Evolutionary conservation across 2,329 filamentous ascomycete genomes (phyloP).

Genomic region (Penicillium rolfsii): DNA sequence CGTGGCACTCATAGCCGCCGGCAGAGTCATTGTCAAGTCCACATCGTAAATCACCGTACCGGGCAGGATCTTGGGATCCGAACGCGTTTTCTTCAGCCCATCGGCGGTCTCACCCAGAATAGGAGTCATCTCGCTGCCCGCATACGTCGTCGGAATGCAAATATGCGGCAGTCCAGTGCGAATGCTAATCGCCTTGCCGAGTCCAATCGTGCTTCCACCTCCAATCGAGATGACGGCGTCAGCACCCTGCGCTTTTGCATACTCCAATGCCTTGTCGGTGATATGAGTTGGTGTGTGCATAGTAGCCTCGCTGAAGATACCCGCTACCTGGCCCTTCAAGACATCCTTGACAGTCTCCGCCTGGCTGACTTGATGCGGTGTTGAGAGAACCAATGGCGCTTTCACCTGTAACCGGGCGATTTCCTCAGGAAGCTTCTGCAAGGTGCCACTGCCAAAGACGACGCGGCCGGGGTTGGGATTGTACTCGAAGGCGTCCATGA

Average conservation of each 20-base stretch:
- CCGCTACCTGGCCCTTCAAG: constrained; percentile 53
- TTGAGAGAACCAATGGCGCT: constrained; percentile 60
- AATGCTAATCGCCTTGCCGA: constrained; percentile 62
- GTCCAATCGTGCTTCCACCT: constrained; percentile 64
- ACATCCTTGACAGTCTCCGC: constrained; percentile 51
- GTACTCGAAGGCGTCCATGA: constrained; percentile 61
- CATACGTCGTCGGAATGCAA: constrained; percentile 65
- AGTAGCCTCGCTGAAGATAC: constrained; percentile 59
- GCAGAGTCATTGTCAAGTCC: constrained; percentile 63
- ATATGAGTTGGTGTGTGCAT: constrained; percentile 66
- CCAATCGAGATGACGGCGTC: constrained; percentile 65
- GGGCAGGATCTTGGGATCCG: constrained; percentile 63
- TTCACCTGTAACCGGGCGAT: constrained; percentile 51
- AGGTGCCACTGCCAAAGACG: constrained; percentile 60
- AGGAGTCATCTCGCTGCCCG: constrained; percentile 66
- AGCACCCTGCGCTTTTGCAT: constrained; percentile 49
- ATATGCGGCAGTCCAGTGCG: constrained; percentile 60
- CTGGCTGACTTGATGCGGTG: constrained; percentile 55
- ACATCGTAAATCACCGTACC: constrained; percentile 67
- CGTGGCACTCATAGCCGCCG: constrained; percentile 56
- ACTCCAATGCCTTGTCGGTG: constrained; percentile 60
- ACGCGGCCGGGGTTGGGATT: constrained; percentile 58
- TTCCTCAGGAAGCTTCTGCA: constrained; percentile 53
- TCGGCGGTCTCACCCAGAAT: constrained; percentile 65
- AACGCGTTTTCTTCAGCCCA: constrained; percentile 61